Evolutionary conservation across 2,329 filamentous ascomycete genomes (phyloP), one percentile per base, ranked within the genome.

Genomic region (Aspergillus bombycis): DNA sequence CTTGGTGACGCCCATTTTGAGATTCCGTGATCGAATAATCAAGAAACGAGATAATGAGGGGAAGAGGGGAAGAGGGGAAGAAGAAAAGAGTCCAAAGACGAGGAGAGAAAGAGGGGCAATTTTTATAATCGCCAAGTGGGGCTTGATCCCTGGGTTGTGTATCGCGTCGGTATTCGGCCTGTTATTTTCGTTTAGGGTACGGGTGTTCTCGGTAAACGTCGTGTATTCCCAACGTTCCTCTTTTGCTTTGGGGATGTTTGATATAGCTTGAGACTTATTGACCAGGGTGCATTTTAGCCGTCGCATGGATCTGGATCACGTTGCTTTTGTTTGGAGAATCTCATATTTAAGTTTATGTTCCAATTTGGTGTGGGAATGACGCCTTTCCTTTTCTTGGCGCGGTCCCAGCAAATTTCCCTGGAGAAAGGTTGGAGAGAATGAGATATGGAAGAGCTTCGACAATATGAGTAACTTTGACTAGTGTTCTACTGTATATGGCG

Each of bases 1-100:
- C 84, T 93, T 96, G 64, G 83, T 85, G 74, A 97, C 91, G 78
- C 85, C 89, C 91, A 93, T 93, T 68, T 45, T 74, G 19, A 23
- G 23, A 52, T 8, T 7, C 52, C n/a, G 12, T 10, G 26, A 23
- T 21, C 30, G 36, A 14, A 32, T 55, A 12, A 48, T 60, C 38
- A 30, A 34, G 16, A 46, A 28, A 30, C 46, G 23, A 26, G 38
- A 54, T 10, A 21, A 14, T 46, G n/a, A 38, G n/a, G 28, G 30
- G 19, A 34, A 36, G 45, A 41, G n/a, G 23, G 41, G 41, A 26
- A 54, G 50, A 41, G 14, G 21, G 41, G 41, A 26, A 54, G 48
- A 32, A 21, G 23, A 16, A n/a, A 41, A 41, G 53, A 19, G 43
- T 23, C 14, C 50, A 38, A 32, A 21, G 52, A 32, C 43, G 6